A percentile compares a stretch with the other conserved stretches of the same genome.
Conservation (phyloP, 176 grass and related monocot genomes). For the Poa pratensis region DNA sequence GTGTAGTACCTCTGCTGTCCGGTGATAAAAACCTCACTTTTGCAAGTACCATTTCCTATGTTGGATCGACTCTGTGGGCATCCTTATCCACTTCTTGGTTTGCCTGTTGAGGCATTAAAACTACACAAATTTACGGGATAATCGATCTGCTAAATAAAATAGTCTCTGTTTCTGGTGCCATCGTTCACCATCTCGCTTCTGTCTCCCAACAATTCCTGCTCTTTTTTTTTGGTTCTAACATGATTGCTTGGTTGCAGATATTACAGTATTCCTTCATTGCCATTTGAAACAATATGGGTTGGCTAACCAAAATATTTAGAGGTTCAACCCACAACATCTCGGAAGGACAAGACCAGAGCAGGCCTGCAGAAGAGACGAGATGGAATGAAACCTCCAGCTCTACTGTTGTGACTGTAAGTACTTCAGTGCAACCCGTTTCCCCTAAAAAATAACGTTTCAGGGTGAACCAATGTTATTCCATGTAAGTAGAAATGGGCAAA, state of each 20-base stretch:
- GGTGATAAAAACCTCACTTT: not conserved
- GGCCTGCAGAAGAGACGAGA: constrained; percentile 39
- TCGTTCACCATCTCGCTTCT: too few species aligned
- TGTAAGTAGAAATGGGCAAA: constrained; percentile 18
- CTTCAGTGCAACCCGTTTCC: not conserved
- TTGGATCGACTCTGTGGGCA: not conserved
- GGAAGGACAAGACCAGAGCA: constrained; percentile 58
- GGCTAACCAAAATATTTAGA: constrained; percentile 89
- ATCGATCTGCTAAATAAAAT: too few species aligned
- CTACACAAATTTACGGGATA: too few species aligned
- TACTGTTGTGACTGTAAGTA: constrained; percentile 54
- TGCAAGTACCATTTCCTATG: not conserved
- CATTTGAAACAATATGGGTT: constrained; percentile 58
- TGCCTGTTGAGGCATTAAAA: too few species aligned
- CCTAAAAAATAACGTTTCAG: not conserved
- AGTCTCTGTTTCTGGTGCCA: not conserved
- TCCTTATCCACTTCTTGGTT: not conserved
- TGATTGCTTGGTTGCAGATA: constrained; percentile 33
- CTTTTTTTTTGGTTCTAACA: not conserved
- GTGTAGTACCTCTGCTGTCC: not conserved
- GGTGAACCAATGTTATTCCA: not conserved
- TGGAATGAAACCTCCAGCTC: constrained; percentile 58
- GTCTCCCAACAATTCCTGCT: not conserved
- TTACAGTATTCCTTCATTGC: not conserved
- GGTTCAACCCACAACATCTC: constrained; percentile 78